Conservation (phyloP, 352 stramenopile genomes). For the Elongisporangium anandrum region DNA sequence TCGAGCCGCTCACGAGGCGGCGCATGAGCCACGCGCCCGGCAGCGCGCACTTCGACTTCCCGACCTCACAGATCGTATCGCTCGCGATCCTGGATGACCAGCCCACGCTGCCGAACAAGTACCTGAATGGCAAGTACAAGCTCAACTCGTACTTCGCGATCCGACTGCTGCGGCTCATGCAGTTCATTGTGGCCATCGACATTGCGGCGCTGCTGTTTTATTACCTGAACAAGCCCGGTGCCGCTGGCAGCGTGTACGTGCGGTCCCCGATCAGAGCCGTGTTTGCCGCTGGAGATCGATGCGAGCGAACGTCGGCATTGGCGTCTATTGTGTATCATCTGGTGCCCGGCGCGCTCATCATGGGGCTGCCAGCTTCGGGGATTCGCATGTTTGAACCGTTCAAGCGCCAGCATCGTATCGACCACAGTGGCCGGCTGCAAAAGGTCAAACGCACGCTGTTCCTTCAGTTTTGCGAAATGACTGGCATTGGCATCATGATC, state of each 20-base stretch:
- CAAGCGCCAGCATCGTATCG: slow-evolving; percentile 57
- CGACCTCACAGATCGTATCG: not conserved
- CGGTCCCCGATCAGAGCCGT: slow-evolving; percentile 31
- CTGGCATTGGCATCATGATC: slow-evolving; percentile 49
- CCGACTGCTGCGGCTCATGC: slow-evolving; percentile 46
- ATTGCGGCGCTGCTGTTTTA: slow-evolving; percentile 51
- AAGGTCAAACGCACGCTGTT: slow-evolving; percentile 80
- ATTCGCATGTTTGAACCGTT: slow-evolving; percentile 69
- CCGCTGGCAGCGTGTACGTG: slow-evolving; percentile 36
- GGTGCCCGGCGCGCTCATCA: slow-evolving; percentile 50
- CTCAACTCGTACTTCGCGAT: slow-evolving; percentile 83
- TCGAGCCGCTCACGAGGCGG: not conserved
- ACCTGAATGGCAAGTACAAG: slow-evolving; percentile 57
- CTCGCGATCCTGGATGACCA: slow-evolving; percentile 4
- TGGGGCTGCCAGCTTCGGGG: slow-evolving; percentile 62
- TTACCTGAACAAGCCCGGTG: slow-evolving; percentile 39
- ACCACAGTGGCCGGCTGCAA: slow-evolving; percentile 46
- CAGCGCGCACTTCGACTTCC: slow-evolving; percentile 3
- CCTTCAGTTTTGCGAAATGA: slow-evolving; percentile 74
- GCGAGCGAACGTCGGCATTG: slow-evolving; percentile 44
- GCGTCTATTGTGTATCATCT: slow-evolving; percentile 68
- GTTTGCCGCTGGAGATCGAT: slow-evolving; percentile 35
- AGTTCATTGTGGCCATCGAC: slow-evolving; percentile 59
- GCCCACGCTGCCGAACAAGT: slow-evolving; percentile 27
- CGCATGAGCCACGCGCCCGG: not conserved